Evolutionary conservation across 148 eudicot species (phyloP), one percentile per base, ranked within the genome.

Genomic region (Nepenthes gracilis): DNA sequence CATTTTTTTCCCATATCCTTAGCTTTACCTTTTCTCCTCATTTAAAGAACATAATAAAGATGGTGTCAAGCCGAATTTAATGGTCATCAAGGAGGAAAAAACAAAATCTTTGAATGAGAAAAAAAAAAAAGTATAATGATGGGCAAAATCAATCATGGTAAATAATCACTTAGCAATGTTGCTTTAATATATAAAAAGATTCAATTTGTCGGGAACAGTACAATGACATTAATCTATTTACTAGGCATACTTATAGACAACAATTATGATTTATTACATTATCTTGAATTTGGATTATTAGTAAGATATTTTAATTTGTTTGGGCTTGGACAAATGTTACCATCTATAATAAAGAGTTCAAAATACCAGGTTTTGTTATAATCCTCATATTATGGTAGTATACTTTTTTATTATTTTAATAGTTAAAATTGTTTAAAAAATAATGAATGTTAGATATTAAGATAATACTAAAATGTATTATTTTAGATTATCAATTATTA

Each of bases 171-270:
- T 35, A 35, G 12, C 59, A 57, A 35, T 57, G 59, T 35, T 36
- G 6, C 40, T 57, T 57, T 6, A 35, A 57, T 57, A 36, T 13
- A 58, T 36, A 36, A n/a, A 36, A 33, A 38, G 15, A 58, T 36
- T 45, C 8, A n/a, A 58, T 58, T 51, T 51, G 61, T 58, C 43
- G 61, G 61, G 37, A 58, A 45, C 37, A 33, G 23, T 58, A 37
- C 61, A 36, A 36, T 58, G 48, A 40, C 61, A 58, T 58, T 58
- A 23, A 38, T 45, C 47, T 38, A 14, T 40, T 40, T 40, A 35
- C 23, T 58, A 58, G 23, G 61, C 61, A 58, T 12, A 40, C 61
- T 58, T n/a, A 33, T 34, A 40, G 61, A 58, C 61, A 58, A 38
- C 43, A 58, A 58, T 58, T 45, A 58, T 58, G 61, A 37, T 58